Percentiles rank a stretch among this genome's conserved stretches.
Evolutionary conservation across 148 eudicot genomes (phyloP).

Genomic region (Suaeda aralocaspica): DNA sequence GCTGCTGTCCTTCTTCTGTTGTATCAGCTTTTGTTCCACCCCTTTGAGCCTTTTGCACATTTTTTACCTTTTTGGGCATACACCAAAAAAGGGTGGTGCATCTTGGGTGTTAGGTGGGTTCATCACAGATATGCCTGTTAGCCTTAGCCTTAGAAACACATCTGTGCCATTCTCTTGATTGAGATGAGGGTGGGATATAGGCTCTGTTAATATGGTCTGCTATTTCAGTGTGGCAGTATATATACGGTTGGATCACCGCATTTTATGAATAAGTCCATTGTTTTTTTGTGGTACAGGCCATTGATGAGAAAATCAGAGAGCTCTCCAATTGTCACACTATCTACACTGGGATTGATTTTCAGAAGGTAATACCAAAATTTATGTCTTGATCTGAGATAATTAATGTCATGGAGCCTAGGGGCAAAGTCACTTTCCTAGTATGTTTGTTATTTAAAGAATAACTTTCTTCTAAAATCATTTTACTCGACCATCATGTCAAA

Average conservation of each 20-base stretch:
- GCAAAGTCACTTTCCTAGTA: too few species aligned
- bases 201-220: neutral
- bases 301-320: constrained; percentile 93
- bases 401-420: neutral
- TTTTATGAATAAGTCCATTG: neutral
- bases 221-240: constrained; percentile 3
- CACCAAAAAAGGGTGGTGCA: too few species aligned
- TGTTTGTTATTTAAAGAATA: too few species aligned
- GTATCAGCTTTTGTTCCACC: too few species aligned
- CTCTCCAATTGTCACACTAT: constrained; percentile 88
- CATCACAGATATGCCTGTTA: neutral
- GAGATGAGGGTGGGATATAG: neutral
- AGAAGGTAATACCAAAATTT: constrained; percentile 51
- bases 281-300: constrained; percentile 54
- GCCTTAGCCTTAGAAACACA: neutral
- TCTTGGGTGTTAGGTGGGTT: too few species aligned
- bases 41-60: too few species aligned
- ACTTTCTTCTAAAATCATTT: too few species aligned
- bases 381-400: neutral
- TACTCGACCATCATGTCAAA: too few species aligned
- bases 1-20: too few species aligned
- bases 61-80: too few species aligned
- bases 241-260: neutral
- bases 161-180: neutral
- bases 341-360: constrained; percentile 74